A percentile compares a stretch with the other conserved stretches of the same genome.
These are phyloP conservation scores for Tarenaya hassleriana DNA, from an alignment of 345 rosid genomes.

Conservation along the genomic window DNA sequence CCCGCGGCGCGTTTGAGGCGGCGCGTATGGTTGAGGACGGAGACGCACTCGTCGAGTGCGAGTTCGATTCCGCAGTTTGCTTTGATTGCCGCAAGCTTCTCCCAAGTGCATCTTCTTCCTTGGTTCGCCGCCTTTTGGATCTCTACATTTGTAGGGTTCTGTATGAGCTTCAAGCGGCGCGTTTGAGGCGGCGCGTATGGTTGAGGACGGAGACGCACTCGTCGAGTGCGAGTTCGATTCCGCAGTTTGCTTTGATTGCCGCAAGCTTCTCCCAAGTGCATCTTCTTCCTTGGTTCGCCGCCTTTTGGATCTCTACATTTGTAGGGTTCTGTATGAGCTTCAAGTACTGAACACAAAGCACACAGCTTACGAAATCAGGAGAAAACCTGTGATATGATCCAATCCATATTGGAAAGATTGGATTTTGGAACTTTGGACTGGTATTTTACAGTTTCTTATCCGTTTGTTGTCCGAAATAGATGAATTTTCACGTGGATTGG, in stretches of 20 bases:
- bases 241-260: conserved; percentile 94
- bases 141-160: conserved; percentile 69
- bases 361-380: neutral
- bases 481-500: neutral
- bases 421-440: too few relatives aligned
- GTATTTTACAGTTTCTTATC: too few relatives aligned
- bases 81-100: conserved; percentile 96
- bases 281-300: conserved; percentile 88
- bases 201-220: conserved; percentile 85
- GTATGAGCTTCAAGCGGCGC: conserved; percentile 81
- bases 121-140: conserved; percentile 81
- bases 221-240: conserved; percentile 86
- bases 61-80: conserved; percentile 94
- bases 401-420: neutral
- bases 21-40: conserved; percentile 89
- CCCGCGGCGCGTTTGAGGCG: conserved; percentile 73
- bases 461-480: neutral
- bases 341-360: conserved; percentile 43
- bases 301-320: conserved; percentile 69
- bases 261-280: conserved; percentile 99
- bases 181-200: conserved; percentile 89
- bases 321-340: conserved; percentile 86
- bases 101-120: conserved; percentile 98
- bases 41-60: conserved; percentile 86
- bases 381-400: neutral